phyloP scores from a whole-genome alignment of 768 basidiomycete species.

The Suillus occidentalis region DNA sequence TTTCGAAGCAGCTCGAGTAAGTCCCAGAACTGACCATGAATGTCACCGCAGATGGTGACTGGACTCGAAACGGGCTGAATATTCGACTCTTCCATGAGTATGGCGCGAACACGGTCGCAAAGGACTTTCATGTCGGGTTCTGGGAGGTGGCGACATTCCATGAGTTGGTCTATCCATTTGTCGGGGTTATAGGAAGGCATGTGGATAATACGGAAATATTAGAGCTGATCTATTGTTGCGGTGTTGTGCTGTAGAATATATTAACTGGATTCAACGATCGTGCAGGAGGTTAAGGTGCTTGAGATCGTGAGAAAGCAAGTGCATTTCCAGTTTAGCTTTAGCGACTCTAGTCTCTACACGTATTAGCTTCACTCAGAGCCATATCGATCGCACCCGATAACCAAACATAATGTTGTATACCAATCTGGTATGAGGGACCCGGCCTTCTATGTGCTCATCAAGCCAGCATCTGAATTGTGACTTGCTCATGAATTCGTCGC shows the following conservation, averaged over 20 bases:
- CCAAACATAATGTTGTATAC: too few relatives aligned
- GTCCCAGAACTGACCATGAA: slow-evolving; percentile 99
- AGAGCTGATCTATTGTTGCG: background rate
- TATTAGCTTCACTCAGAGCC: too few relatives aligned
- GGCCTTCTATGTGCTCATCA: too few relatives aligned
- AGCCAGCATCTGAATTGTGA: too few relatives aligned
- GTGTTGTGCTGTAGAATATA: background rate
- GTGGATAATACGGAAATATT: slow-evolving; percentile 3
- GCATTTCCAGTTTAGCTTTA: too few relatives aligned
- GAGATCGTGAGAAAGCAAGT: background rate
- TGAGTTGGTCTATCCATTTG: slow-evolving; percentile 88
- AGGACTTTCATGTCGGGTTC: slow-evolving; percentile 93
- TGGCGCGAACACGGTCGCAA: slow-evolving; percentile 84
- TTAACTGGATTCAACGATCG: background rate
- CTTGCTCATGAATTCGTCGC: too few relatives aligned
- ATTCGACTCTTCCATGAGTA: slow-evolving; percentile 95
- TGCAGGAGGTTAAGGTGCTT: background rate
- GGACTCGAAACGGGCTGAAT: slow-evolving; percentile 95
- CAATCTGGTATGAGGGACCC: too few relatives aligned
- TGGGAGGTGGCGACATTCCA: slow-evolving; percentile 81
- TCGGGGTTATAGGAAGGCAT: slow-evolving; percentile 51
- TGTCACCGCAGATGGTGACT: slow-evolving; percentile 94
- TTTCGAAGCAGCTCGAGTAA: slow-evolving; percentile 85
- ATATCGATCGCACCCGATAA: too few relatives aligned
- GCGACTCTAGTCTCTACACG: too few relatives aligned